These are phyloP conservation scores for Fusarium guadeloupense DNA, from an alignment of 2,329 filamentous ascomycete genomes.

Conservation along the genomic window DNA sequence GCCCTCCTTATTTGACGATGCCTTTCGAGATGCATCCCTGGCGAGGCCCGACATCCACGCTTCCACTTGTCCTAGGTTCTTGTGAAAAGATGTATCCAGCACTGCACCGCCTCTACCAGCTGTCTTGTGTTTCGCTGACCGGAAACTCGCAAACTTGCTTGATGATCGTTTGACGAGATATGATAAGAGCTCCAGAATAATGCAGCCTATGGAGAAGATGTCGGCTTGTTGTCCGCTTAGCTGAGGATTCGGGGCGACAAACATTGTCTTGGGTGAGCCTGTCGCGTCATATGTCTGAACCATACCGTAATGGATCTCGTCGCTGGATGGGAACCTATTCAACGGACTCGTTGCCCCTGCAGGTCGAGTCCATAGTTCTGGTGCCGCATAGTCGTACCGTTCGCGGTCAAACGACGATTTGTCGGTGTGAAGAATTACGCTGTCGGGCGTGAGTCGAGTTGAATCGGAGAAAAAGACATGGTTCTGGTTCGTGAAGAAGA, in stretches of 20 bases:
- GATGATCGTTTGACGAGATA: constrained; percentile 74
- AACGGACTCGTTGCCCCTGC: constrained; percentile 48
- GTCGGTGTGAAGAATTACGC: constrained; percentile 53
- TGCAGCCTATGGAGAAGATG: constrained; percentile 76
- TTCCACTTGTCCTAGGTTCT: constrained; percentile 73
- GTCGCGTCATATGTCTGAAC: constrained; percentile 43
- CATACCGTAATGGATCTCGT: constrained; percentile 49
- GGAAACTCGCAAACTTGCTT: constrained; percentile 72
- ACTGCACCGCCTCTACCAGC: constrained; percentile 67
- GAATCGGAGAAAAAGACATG: constrained; percentile 74
- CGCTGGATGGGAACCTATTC: constrained; percentile 50
- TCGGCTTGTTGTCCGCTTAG: constrained; percentile 69
- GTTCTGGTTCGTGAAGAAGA: constrained; percentile 72
- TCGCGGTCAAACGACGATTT: constrained; percentile 70
- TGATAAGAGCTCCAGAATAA: constrained; percentile 76
- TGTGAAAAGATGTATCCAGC: constrained; percentile 76
- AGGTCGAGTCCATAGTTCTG: constrained; percentile 68
- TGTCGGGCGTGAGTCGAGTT: constrained; percentile 57
- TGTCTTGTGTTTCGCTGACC: constrained; percentile 70
- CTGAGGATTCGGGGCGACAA: constrained; percentile 53
- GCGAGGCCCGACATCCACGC: constrained; percentile 72
- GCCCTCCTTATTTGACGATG: constrained; percentile 48
- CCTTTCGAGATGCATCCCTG: constrained; percentile 65
- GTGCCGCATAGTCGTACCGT: constrained; percentile 76
- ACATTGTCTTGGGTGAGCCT: constrained; percentile 45